Conservation (phyloP, 805 yeast genomes). For the baker's yeast (Saccharomyces cerevisiae) region DNA sequence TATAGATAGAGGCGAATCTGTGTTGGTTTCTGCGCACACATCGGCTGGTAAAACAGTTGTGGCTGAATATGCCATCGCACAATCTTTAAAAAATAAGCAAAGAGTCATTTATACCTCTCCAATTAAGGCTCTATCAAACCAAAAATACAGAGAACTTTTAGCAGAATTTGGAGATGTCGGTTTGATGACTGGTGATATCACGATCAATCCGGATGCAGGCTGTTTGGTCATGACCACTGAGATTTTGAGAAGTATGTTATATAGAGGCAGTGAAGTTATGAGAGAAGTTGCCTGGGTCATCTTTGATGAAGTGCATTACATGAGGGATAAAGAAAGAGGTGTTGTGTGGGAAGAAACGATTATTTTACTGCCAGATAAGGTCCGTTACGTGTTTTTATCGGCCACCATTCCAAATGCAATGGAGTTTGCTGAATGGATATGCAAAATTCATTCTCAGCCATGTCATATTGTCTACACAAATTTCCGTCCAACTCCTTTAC, state of each 20-base stretch:
- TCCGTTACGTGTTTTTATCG: slow-evolving; percentile 84
- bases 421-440: slow-evolving; percentile 98
- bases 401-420: slow-evolving; percentile 97
- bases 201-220: slow-evolving; percentile 96
- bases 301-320: slow-evolving; percentile 96
- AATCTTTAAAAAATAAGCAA: slow-evolving; percentile 82
- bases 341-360: slow-evolving; percentile 99
- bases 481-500: slow-evolving; percentile 97
- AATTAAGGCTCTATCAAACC: slow-evolving; percentile 89
- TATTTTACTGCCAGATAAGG: slow-evolving; percentile 90
- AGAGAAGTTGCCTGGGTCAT: slow-evolving; percentile 98
- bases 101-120: slow-evolving; percentile 94
- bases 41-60: slow-evolving; percentile 97
- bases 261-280: slow-evolving; percentile 95
- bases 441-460: slow-evolving; percentile 89
- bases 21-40: slow-evolving; percentile 93
- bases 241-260: slow-evolving; percentile 91
- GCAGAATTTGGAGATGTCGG: slow-evolving; percentile 97
- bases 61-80: slow-evolving; percentile 95
- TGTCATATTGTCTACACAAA: slow-evolving; percentile 98
- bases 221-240: slow-evolving; percentile 99
- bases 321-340: slow-evolving; percentile 96
- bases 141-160: slow-evolving; percentile 81
- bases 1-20: slow-evolving; percentile 90
- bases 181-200: slow-evolving; percentile 97